Evolutionary conservation across 768 basidiomycete genomes (phyloP), one percentile per base, ranked within the genome.

Genomic region (Trametes sanguinea): DNA sequence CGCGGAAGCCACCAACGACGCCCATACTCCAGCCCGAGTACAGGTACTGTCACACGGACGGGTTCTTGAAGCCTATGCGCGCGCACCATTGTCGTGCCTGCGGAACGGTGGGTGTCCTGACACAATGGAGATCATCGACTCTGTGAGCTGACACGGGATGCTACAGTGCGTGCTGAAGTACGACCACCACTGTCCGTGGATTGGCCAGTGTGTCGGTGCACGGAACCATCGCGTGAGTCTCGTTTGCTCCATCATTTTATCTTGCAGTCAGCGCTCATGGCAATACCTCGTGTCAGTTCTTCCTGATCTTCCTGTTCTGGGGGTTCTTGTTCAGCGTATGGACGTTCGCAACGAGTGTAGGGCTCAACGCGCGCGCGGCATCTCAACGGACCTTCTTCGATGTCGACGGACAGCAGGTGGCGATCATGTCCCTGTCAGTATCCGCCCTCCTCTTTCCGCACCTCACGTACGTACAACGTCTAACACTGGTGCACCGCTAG

Each of bases 161-260:
- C 7, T 48, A 14, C 64, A 93, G 89, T 94, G 93, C 68, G 79
- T 94, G 6, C 72, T 95, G 50, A 88, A 85, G 71, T 94, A 87
- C 66, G 92, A 95, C 69, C 92, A 95, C 74, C 93, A 95, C 69
- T 95, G 92, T 75, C 92, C 92, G 52, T 94, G 90, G 95, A 88
- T 98, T 54, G 95, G 95, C 10, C 92, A 94, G 69, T 98, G 95
- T 66, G 92, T 97, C 17, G 95, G 95, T 10, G 95, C 94, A 53
- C 83, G 85, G 42, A 98, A 98, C 71, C 90, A 95, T 66, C 94
- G 94, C 75, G 92, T 89, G 60, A 22, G 79, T 57, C 9, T 50
- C 39, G 30, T 10, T 40, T 22, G 22, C 17, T 11, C 39, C 10
- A 1, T 1, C 10, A 17, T 11, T 30, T 9, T 17, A 10, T n/a